Percentiles rank a stretch among this genome's conserved stretches.
These are phyloP conservation scores for Collybia nuda DNA, from an alignment of 768 basidiomycete genomes.

Conservation along the genomic window DNA sequence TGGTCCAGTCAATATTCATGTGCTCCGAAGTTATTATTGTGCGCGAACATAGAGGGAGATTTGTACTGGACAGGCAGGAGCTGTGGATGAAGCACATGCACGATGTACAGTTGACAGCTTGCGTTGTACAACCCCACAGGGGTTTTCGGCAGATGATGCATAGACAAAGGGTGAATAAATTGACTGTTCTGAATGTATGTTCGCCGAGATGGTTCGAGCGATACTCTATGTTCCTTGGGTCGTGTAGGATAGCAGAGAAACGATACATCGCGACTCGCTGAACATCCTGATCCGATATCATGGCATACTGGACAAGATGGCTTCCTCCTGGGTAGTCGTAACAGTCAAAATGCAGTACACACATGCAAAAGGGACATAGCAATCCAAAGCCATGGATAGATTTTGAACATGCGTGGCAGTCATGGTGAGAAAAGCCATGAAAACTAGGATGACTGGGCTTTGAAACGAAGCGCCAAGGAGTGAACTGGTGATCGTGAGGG, in stretches of 20 bases:
- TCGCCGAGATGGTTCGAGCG: conserved; percentile 23
- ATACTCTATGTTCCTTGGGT: conserved; percentile 21
- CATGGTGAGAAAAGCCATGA: conserved; percentile 32
- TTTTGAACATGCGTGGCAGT: conserved; percentile 58
- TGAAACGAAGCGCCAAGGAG: conserved; percentile 59
- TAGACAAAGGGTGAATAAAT: conserved; percentile 71
- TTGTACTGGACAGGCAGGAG: conserved; percentile 38
- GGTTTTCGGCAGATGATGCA: conserved; percentile 69
- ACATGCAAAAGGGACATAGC: conserved; percentile 69
- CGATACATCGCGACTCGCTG: conserved; percentile 63
- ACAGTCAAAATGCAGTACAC: conserved; percentile 75
- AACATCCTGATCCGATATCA: conserved; percentile 40
- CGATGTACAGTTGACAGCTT: conserved; percentile 61
- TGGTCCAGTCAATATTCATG: conserved; percentile 50
- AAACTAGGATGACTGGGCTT: conserved; percentile 21
- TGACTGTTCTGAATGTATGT: conserved; percentile 59
- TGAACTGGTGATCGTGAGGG: conserved; percentile 60
- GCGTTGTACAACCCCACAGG: conserved; percentile 68
- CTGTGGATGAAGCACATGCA: conserved; percentile 66
- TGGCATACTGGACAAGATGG: conserved; percentile 52
- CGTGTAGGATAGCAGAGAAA: conserved; percentile 49
- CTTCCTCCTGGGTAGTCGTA: conserved; percentile 71
- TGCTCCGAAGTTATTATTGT: conserved; percentile 38
- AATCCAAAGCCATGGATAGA: conserved; percentile 68
- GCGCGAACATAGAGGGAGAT: conserved; percentile 38